phyloP scores from a whole-genome alignment of 1,284 basidiomycete genomes.

The Cystobasidium sp. region DNA sequence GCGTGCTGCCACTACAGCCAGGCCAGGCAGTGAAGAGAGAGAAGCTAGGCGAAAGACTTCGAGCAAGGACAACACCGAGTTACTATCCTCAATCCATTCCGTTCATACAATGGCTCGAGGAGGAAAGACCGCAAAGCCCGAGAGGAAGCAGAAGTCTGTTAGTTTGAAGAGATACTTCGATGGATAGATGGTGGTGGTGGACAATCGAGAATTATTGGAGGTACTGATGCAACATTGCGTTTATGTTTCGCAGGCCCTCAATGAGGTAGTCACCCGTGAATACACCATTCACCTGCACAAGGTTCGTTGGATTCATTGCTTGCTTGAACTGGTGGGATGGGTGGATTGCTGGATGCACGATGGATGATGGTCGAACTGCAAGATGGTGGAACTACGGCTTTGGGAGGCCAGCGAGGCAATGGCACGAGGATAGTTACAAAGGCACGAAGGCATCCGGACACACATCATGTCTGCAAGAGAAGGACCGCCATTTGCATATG shows the following conservation, averaged over 20 bases:
- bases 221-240: slow-evolving; percentile 1
- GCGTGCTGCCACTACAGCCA: too few species aligned
- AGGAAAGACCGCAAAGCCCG: slow-evolving; percentile 48
- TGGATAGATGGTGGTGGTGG: background rate
- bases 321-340: background rate
- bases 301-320: slow-evolving; percentile 3
- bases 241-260: slow-evolving; percentile 65
- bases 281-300: slow-evolving; percentile 97
- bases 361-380: background rate
- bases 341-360: background rate
- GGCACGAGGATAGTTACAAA: slow-evolving; percentile 1
- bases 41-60: too few species aligned
- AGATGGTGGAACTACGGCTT: background rate
- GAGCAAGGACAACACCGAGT: slow-evolving; percentile 9
- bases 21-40: too few species aligned
- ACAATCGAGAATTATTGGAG: background rate
- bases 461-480: background rate
- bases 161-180: background rate
- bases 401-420: background rate
- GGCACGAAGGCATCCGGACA: background rate
- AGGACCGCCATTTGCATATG: background rate
- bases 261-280: slow-evolving; percentile 94
- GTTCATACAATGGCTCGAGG: slow-evolving; percentile 51
- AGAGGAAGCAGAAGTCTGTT: slow-evolving; percentile 53
- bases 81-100: background rate